These are phyloP conservation scores for Paraconiothyrium brasiliense DNA, from an alignment of 2,329 filamentous ascomycete species.

Conservation along the genomic window DNA sequence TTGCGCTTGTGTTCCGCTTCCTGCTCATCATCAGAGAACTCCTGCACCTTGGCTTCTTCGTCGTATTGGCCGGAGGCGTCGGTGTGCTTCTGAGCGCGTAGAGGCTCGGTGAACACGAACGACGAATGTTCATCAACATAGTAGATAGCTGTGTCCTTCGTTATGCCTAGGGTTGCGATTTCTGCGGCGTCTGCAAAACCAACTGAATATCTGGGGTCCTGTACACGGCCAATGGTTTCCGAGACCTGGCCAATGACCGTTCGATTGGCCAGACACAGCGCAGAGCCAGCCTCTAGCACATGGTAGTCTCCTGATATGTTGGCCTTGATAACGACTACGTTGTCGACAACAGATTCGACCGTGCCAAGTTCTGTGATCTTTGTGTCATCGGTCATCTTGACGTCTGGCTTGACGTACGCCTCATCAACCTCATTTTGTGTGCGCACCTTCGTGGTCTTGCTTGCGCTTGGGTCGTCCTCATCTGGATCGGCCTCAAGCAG, in stretches of 20 bases:
- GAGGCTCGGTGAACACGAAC: slow-evolving; percentile 85
- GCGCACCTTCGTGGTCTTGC: slow-evolving; percentile 64
- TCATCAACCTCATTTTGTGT: slow-evolving; percentile 81
- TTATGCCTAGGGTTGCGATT: slow-evolving; percentile 72
- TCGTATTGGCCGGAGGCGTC: slow-evolving; percentile 96
- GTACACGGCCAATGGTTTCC: slow-evolving; percentile 86
- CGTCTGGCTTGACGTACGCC: slow-evolving; percentile 70
- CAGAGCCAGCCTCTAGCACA: slow-evolving; percentile 84
- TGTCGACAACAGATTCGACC: slow-evolving; percentile 81
- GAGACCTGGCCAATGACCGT: slow-evolving; percentile 82
- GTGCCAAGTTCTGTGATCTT: slow-evolving; percentile 78
- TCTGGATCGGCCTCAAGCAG: slow-evolving; percentile 86
- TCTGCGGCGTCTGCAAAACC: slow-evolving; percentile 76
- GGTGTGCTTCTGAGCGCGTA: slow-evolving; percentile 83
- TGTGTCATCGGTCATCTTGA: slow-evolving; percentile 80
- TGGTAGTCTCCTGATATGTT: slow-evolving; percentile 81
- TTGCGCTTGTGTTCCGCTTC: slow-evolving; percentile 78
- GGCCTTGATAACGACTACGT: slow-evolving; percentile 79
- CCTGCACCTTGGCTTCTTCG: slow-evolving; percentile 90
- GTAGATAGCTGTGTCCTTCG: slow-evolving; percentile 75
- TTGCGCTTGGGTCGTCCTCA: slow-evolving; percentile 75
- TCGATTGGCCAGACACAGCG: slow-evolving; percentile 80
- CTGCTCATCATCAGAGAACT: slow-evolving; percentile 96
- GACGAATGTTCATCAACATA: slow-evolving; percentile 82
- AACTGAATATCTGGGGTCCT: slow-evolving; percentile 86